Evolutionary conservation across 208 protist species (phyloP).

Genomic region (Wallacemonas sp.): DNA sequence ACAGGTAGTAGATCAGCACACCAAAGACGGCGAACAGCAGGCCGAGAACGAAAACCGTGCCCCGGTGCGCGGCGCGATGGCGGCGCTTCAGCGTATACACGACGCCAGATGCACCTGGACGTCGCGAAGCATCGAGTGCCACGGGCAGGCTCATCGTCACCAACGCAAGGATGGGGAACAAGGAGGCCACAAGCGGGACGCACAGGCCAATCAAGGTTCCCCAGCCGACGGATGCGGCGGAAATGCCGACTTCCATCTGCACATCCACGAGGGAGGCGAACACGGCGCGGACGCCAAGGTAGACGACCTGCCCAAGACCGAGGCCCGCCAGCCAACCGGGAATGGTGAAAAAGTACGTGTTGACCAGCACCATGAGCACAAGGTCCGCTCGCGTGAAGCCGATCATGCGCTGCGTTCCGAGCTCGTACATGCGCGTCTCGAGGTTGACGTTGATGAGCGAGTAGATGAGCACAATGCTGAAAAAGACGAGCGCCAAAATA

Average conservation of each 20-base stretch:
- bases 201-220: conserved; percentile 78
- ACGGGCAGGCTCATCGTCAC: conserved; percentile 83
- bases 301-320: conserved; percentile 54
- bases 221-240: conserved; percentile 49
- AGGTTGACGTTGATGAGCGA: conserved; percentile 93
- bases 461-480: conserved; percentile 95
- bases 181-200: conserved; percentile 83
- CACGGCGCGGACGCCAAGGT: conserved; percentile 33
- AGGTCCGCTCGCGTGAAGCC: conserved; percentile 65
- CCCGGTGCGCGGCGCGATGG: conserved; percentile 27
- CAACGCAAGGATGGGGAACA: conserved; percentile 89
- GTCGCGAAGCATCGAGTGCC: conserved; percentile 78
- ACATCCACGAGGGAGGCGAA: conserved; percentile 51
- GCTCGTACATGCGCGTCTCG: conserved; percentile 94
- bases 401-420: conserved; percentile 94
- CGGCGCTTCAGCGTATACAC: conserved; percentile 70
- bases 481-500: conserved; percentile 74
- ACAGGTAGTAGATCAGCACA: conserved; percentile 92
- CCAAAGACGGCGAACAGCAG: conserved; percentile 63
- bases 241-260: conserved; percentile 37
- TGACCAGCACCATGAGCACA: conserved; percentile 53
- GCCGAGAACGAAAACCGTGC: conserved; percentile 56
- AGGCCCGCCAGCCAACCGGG: conserved; percentile 84
- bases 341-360: conserved; percentile 77
- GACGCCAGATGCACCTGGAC: conserved; percentile 48